Conservation (phyloP, 495 filamentous ascomycete genomes). For the Penicillium flavigenum region DNA sequence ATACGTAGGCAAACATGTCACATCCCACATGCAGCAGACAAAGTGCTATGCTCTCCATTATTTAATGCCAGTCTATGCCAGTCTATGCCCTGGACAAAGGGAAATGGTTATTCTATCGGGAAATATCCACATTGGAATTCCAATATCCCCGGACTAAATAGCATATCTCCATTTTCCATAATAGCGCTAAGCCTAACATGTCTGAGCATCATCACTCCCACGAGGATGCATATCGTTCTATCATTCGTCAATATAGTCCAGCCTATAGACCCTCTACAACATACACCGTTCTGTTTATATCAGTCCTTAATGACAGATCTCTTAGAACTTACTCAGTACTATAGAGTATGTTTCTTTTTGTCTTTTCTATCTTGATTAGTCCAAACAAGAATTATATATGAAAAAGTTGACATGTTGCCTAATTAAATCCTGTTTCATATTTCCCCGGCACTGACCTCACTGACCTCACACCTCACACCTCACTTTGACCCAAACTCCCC, state of each 20-base stretch:
- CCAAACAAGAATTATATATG: constrained; percentile 12
- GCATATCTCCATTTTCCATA: not conserved
- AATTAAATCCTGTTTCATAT: constrained; percentile 5
- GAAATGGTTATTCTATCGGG: not conserved
- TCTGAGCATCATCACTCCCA: constrained; percentile 21
- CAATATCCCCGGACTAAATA: not conserved
- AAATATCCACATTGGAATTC: not conserved
- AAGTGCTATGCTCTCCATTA: not conserved
- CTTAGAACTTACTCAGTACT: not conserved
- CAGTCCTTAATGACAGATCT: not conserved
- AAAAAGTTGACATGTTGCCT: not conserved
- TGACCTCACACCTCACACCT: constrained; percentile 26
- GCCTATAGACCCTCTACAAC: too few species aligned
- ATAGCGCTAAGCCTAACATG: not conserved
- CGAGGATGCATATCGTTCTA: constrained; percentile 55
- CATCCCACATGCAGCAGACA: not conserved
- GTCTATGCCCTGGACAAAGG: not conserved
- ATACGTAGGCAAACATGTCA: not conserved
- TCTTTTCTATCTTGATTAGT: constrained; percentile 4
- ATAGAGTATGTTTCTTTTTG: too few species aligned
- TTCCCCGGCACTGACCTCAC: constrained; percentile 11
- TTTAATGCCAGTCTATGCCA: not conserved
- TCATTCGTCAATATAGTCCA: constrained; percentile 35
- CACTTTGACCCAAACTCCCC: constrained; percentile 19
- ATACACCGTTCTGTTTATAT: constrained; percentile 27